Conservation (phyloP, 805 yeast genomes). For the Candida taoyuanica region DNA sequence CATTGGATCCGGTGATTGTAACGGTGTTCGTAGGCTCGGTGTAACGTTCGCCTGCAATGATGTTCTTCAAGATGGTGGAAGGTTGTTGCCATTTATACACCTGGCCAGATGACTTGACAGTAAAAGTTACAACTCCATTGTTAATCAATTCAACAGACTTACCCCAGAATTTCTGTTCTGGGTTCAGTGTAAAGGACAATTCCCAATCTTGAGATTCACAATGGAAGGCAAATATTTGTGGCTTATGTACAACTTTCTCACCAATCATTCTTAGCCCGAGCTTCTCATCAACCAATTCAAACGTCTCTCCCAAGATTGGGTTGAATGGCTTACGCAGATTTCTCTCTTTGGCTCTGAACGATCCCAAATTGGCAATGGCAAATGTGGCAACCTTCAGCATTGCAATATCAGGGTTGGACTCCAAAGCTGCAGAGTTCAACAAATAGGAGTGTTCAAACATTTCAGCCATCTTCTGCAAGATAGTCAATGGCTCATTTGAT, state of each 20-base stretch:
- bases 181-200: constrained; percentile 56
- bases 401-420: constrained; percentile 47
- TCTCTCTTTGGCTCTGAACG: constrained; percentile 69
- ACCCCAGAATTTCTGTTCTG: constrained; percentile 92
- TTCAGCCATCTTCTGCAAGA: constrained; percentile 77
- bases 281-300: constrained; percentile 83
- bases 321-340: constrained; percentile 87
- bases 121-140: constrained; percentile 61
- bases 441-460: constrained; percentile 69
- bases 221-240: constrained; percentile 77
- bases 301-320: constrained; percentile 92
- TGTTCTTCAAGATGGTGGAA: constrained; percentile 72
- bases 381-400: constrained; percentile 71
- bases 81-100: constrained; percentile 77
- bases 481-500: constrained; percentile 85
- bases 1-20: constrained; percentile 63
- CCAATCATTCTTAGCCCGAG: constrained; percentile 66
- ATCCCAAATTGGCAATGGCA: constrained; percentile 70
- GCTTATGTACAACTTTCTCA: constrained; percentile 87
- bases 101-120: constrained; percentile 59
- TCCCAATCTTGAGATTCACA: constrained; percentile 76
- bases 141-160: constrained; percentile 81
- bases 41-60: constrained; percentile 93
- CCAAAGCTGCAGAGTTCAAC: constrained; percentile 52
- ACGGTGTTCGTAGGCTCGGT: constrained; percentile 76